Conservation (phyloP, 768 basidiomycete species). For the Bullera alba region DNA sequence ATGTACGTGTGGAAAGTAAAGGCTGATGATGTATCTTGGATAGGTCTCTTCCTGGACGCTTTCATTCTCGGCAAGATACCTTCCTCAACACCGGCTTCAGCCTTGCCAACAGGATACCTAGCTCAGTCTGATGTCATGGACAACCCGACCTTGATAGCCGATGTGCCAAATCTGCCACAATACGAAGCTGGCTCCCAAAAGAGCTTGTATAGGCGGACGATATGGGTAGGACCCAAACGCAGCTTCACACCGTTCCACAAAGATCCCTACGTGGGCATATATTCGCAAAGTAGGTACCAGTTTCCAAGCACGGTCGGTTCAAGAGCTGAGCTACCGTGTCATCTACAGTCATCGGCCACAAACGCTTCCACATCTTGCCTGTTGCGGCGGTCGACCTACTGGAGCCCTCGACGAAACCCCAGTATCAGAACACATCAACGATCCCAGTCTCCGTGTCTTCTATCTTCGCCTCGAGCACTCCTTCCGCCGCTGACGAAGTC, state of each 20-base stretch:
- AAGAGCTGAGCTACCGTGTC: background rate
- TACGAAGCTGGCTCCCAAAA: conserved; percentile 17
- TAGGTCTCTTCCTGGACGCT: conserved; percentile 41
- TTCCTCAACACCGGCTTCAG: conserved; percentile 5
- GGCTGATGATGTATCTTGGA: background rate
- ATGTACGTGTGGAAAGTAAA: background rate
- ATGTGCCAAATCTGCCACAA: conserved; percentile 28
- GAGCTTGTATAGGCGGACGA: conserved; percentile 32
- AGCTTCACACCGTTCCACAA: conserved; percentile 42
- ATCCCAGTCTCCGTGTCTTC: conserved; percentile 30
- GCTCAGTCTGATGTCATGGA: conserved; percentile 41
- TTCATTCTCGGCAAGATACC: conserved; percentile 37
- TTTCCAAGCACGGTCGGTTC: background rate
- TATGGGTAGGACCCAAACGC: conserved; percentile 39
- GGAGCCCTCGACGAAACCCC: conserved; percentile 16
- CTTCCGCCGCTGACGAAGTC: background rate
- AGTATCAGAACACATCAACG: conserved; percentile 35
- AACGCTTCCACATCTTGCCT: conserved; percentile 35
- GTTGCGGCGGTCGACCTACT: conserved; percentile 23
- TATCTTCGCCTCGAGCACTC: conserved; percentile 3
- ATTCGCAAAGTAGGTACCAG: conserved; percentile 30
- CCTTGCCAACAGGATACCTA: conserved; percentile 32
- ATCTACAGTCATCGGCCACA: conserved; percentile 28
- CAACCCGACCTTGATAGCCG: conserved; percentile 5
- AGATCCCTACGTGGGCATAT: conserved; percentile 40